Evolutionary conservation across 192 early-diverging fungal genomes (phyloP).

Genomic region (Phlyctochytrium planicorne): DNA sequence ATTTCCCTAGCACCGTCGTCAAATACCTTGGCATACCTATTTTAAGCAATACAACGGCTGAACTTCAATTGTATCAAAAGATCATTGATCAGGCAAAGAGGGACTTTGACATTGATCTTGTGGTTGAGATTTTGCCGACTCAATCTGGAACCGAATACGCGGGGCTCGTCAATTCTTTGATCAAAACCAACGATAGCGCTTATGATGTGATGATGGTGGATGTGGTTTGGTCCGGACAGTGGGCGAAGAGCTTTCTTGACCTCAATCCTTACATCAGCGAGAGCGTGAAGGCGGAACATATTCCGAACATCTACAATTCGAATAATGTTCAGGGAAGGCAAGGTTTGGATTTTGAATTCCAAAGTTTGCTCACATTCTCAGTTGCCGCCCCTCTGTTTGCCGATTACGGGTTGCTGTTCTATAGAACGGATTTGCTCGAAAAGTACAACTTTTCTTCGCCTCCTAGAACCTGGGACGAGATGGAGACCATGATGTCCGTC

Average conservation of each 20-base stretch:
- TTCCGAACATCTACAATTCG: not conserved
- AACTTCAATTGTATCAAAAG: not conserved
- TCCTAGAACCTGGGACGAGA: constrained; percentile 35
- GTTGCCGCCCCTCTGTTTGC: constrained; percentile 14
- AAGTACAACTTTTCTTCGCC: constrained; percentile 12
- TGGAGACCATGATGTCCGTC: constrained; percentile 20
- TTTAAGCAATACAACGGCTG: not conserved
- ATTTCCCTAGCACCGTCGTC: not conserved
- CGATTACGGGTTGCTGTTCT: constrained; percentile 12
- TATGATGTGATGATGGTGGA: not conserved
- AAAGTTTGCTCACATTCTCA: not conserved
- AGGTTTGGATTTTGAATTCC: too few relatives aligned
- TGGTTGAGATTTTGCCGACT: not conserved
- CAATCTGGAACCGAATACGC: not conserved
- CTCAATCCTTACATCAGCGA: not conserved
- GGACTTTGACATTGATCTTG: not conserved
- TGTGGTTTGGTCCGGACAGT: constrained; percentile 5
- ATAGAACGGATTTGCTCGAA: constrained; percentile 10
- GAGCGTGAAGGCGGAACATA: not conserved
- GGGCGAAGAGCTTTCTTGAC: constrained; percentile 3
- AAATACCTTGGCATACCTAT: not conserved
- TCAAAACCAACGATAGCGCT: not conserved
- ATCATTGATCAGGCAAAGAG: not conserved
- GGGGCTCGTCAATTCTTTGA: not conserved
- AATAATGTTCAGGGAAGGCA: not conserved